Base-by-base conservation (phyloP, 352 stramenopile species). In the Lagenidium giganteum region DNA sequence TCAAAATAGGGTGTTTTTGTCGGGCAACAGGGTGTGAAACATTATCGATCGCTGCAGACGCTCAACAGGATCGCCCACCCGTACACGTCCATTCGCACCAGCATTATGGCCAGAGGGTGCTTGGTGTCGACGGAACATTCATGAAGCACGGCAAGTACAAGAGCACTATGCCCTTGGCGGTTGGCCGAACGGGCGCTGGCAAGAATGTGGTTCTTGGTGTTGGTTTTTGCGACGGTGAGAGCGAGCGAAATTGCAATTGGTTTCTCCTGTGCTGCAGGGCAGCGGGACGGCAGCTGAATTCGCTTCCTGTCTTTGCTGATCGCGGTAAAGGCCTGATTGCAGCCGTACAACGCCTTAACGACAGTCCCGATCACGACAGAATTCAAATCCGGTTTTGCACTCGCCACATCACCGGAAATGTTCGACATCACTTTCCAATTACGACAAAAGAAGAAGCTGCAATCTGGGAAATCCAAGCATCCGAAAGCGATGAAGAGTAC, bases 321-420 rank as follows among this genome's bases (percentile, higher is more conserved):
- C 51, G 42, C 9, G 38, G 32, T 5, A 34, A 31, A 6, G 34
- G 20, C 18, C 6, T 50, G 8, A 33, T 49, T 3, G 29, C 43
- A 13, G 37, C 51, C 16, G 17, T 52, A 16, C 5, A 36, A 2
- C 39, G 7, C 9, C 8, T 53, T 14, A 14, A 8, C 20, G n/a
- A n/a, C 4, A 13, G n/a, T 34, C 8, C 11, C 7, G 6, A 22
- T 25, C 3, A 24, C 3, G 26, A 28, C 12, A 16, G n/a, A n/a
- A 22, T 45, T 6, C 6, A n/a, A 2, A 41, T 26, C 12, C 43
- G 51, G 14, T 59, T 40, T 26, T 59, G 50, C n/a, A 59, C 51
- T 5, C 23, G 37, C 2, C 43, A 49, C 21, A 59, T 59, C 21
- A 17, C 37, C 7, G 25, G 40, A 17, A 55, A 61, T 31, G 35